phyloP scores from a whole-genome alignment of 192 early-diverging fungal species.

The Backusella circina region DNA sequence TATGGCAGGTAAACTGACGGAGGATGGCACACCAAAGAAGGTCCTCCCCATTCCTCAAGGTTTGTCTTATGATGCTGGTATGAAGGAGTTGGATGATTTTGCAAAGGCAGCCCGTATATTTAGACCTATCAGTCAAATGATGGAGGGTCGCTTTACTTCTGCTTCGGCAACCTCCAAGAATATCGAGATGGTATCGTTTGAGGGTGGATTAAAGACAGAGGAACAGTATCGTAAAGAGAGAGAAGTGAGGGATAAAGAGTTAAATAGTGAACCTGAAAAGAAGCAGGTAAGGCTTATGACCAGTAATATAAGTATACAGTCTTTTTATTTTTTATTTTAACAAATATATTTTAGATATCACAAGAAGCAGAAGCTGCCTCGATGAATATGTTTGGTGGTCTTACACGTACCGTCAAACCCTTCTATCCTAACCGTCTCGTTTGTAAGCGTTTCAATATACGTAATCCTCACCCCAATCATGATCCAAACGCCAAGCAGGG shows the following conservation, averaged over 20 bases:
- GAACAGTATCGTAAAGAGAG: conserved; percentile 26
- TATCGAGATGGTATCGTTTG: conserved; percentile 30
- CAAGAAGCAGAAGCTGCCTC: conserved; percentile 46
- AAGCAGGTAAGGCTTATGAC: not conserved
- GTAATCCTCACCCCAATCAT: conserved; percentile 68
- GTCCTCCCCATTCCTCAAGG: conserved; percentile 32
- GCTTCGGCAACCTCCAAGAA: conserved; percentile 22
- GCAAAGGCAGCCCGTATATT: conserved; percentile 73
- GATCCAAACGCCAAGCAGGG: conserved; percentile 14
- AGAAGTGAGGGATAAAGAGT: not conserved
- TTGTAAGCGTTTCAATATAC: conserved; percentile 77
- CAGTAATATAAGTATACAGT: too few species aligned
- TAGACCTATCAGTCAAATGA: conserved; percentile 63
- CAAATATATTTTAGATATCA: conserved; percentile 13
- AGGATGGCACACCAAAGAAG: conserved; percentile 13
- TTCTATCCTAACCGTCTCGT: conserved; percentile 68
- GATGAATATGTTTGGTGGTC: conserved; percentile 66
- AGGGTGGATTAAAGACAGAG: conserved; percentile 43
- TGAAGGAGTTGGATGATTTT: conserved; percentile 71
- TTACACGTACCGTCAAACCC: conserved; percentile 50
- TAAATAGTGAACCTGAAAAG: conserved; percentile 9
- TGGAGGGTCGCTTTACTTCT: conserved; percentile 70
- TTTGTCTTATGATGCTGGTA: conserved; percentile 38
- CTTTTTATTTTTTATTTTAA: too few species aligned
- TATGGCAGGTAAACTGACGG: conserved; percentile 47